phyloP scores from a whole-genome alignment of 1,284 basidiomycete genomes.

The Moniliella sp. region DNA sequence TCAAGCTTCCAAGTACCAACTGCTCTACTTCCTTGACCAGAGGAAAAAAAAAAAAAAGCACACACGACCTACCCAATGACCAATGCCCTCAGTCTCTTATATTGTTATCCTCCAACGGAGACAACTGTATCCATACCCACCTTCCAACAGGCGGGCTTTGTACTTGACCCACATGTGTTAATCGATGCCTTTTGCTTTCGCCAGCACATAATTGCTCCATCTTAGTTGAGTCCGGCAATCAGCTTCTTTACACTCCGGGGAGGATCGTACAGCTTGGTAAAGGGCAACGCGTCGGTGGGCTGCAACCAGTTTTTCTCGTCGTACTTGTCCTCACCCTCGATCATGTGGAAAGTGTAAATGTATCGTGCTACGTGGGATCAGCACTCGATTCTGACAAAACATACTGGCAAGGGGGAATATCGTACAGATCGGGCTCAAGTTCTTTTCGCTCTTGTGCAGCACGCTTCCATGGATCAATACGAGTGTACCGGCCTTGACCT shows the following conservation, averaged over 20 bases:
- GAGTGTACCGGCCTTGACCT: slow-evolving; percentile 14
- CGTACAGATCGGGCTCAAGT: slow-evolving; percentile 1
- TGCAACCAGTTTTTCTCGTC: slow-evolving; percentile 22
- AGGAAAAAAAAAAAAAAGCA: no score
- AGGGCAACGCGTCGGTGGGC: slow-evolving; percentile 8
- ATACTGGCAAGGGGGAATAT: not conserved
- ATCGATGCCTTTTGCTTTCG: no score
- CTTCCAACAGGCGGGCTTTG: no score
- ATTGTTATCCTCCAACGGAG: no score
- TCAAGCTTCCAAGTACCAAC: no score
- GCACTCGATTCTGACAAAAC: not conserved
- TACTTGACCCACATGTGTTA: no score
- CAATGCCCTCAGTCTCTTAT: no score
- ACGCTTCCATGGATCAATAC: slow-evolving; percentile 24
- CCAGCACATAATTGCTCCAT: no score
- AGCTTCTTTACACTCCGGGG: not conserved
- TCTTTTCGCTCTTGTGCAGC: slow-evolving; percentile 19
- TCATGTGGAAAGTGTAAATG: slow-evolving; percentile 29
- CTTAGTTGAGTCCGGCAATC: no score
- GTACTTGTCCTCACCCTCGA: slow-evolving; percentile 15
- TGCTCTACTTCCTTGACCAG: no score
- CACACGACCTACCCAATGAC: no score
- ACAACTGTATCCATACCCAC: no score
- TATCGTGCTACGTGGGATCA: slow-evolving; percentile 4
- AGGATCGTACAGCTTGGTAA: slow-evolving; percentile 6